phyloP scores from a whole-genome alignment of 768 basidiomycete species.

The Pleurotus tuoliensis region DNA sequence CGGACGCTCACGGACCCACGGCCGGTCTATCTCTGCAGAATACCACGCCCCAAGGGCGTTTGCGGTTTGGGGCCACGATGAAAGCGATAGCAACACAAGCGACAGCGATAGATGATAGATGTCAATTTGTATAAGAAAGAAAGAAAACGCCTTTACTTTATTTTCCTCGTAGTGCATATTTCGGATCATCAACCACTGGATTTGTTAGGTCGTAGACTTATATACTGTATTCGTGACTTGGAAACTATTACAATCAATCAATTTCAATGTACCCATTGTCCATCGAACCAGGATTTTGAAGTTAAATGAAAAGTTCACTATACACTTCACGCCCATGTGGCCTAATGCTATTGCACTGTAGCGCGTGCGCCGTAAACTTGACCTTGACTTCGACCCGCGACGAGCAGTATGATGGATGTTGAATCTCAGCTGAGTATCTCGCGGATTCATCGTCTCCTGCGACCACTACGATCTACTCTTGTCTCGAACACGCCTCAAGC shows the following conservation, averaged over 20 bases:
- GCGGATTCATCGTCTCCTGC: conserved; percentile 40
- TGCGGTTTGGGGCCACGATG: conserved; percentile 86
- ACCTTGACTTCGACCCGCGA: background rate
- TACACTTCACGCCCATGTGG: no score
- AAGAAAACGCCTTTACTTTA: no score
- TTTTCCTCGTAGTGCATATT: no score
- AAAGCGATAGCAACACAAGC: conserved; percentile 82
- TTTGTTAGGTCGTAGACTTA: no score
- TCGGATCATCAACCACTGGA: no score
- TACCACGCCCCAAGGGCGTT: conserved; percentile 53
- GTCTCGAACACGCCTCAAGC: conserved; percentile 14
- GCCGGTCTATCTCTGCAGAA: conserved; percentile 36
- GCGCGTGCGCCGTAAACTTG: background rate
- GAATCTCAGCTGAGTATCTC: conserved; percentile 31
- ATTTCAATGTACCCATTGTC: no score
- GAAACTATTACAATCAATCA: no score
- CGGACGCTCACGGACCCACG: conserved; percentile 23
- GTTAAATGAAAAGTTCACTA: no score
- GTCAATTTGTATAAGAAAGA: no score
- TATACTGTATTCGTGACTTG: no score
- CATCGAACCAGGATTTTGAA: no score
- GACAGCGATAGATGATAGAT: conserved; percentile 45
- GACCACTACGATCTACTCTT: conserved; percentile 40
- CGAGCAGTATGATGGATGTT: conserved; percentile 11
- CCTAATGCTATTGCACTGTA: no score